These are phyloP conservation scores for Yamadazyma philogaea DNA, from an alignment of 805 yeast species.

Conservation along the genomic window DNA sequence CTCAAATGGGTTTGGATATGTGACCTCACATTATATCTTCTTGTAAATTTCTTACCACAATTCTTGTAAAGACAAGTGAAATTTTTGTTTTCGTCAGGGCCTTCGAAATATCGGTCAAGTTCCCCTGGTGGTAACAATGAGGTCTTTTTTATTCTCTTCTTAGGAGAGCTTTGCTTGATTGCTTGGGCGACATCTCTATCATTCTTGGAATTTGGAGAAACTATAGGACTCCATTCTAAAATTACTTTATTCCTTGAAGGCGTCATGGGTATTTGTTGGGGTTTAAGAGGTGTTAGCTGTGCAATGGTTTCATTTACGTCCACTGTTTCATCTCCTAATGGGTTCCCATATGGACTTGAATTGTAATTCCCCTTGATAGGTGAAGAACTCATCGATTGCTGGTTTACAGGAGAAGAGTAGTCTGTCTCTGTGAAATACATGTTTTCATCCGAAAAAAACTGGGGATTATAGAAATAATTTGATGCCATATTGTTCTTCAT, in stretches of 20 bases:
- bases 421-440: slow-evolving; percentile 6
- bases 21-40: slow-evolving; percentile 89
- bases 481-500: slow-evolving; percentile 24
- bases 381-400: slow-evolving; percentile 27
- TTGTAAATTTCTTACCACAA: slow-evolving; percentile 80
- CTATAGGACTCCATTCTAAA: slow-evolving; percentile 45
- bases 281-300: slow-evolving; percentile 39
- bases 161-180: slow-evolving; percentile 47
- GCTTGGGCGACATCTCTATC: slow-evolving; percentile 25
- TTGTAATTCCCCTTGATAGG: slow-evolving; percentile 23
- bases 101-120: slow-evolving; percentile 76
- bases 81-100: slow-evolving; percentile 68
- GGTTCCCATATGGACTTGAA: slow-evolving; percentile 18
- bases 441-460: slow-evolving; percentile 35
- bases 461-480: slow-evolving; percentile 34
- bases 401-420: slow-evolving; percentile 24
- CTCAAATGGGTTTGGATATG: slow-evolving; percentile 96
- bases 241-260: slow-evolving; percentile 31
- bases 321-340: slow-evolving; percentile 25
- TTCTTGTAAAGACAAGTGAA: slow-evolving; percentile 72
- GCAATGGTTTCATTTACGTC: slow-evolving; percentile 41
- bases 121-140: slow-evolving; percentile 87
- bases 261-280: slow-evolving; percentile 28
- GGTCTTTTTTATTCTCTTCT: slow-evolving; percentile 48
- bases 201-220: slow-evolving; percentile 33